Evolutionary conservation across 805 yeast genomes (phyloP).

Genomic region (Schwanniomyces polymorphus): DNA sequence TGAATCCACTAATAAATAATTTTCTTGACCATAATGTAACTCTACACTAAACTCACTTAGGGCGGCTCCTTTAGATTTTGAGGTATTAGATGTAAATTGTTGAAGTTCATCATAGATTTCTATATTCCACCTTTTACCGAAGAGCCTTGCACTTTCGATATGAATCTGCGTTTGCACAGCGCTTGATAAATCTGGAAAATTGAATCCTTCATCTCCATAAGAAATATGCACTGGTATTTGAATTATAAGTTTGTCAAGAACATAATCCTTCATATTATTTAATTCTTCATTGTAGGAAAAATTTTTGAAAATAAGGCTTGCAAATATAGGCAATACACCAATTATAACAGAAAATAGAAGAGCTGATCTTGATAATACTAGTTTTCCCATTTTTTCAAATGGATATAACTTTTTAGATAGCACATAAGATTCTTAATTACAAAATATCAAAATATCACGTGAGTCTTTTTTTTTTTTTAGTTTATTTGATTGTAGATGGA

Average conservation of each 20-base stretch:
- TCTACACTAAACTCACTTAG: slow-evolving; percentile 31
- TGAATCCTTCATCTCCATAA: slow-evolving; percentile 42
- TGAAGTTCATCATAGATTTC: slow-evolving; percentile 13
- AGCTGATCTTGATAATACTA: neutral
- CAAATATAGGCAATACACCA: neutral
- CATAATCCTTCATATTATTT: neutral
- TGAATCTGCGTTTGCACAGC: slow-evolving; percentile 43
- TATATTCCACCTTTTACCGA: slow-evolving; percentile 8
- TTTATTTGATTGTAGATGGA: neutral
- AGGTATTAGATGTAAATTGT: neutral
- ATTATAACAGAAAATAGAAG: neutral
- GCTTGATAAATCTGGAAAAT: slow-evolving; percentile 65
- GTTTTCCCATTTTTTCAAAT: neutral
- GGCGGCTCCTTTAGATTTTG: neutral
- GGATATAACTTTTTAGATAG: too few relatives aligned
- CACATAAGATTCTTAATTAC: too few relatives aligned
- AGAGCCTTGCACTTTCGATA: slow-evolving; percentile 9
- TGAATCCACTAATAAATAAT: slow-evolving; percentile 46
- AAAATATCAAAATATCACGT: too few relatives aligned
- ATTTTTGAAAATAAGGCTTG: slow-evolving; percentile 11
- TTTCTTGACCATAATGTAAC: slow-evolving; percentile 38
- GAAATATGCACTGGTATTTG: slow-evolving; percentile 22
- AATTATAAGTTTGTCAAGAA: slow-evolving; percentile 9
- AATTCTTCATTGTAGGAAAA: slow-evolving; percentile 8
- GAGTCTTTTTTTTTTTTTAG: neutral